Evolutionary conservation across 1,139 yeast species (phyloP), one percentile per base, ranked within the genome.

Genomic region (Yamadazyma songkhlaensis): DNA sequence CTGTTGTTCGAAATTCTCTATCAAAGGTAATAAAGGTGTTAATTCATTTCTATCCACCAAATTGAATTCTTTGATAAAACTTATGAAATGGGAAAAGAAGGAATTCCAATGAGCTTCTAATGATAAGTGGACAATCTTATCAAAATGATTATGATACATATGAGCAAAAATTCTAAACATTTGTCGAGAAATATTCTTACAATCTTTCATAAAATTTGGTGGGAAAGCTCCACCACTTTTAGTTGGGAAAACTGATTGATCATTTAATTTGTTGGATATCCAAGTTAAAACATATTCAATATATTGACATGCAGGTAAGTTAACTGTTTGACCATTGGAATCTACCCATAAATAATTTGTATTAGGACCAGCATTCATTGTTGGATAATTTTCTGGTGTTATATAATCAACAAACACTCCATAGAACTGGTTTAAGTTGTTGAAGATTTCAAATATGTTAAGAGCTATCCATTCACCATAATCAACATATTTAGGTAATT

Each of bases 71-170:
- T 84, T 84, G 12, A 84, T 79, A 54, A 92, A 86, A 40, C 95
- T 84, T 36, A 90, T 75, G 55, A 85, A 92, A 59, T 94, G 98
- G n/a, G 96, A 94, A 62, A 92, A 94, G 54, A 90, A 88, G 4
- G 97, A 89, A 61, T 94, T 92, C 96, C 96, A 92, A 59, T 94
- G 98, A 2, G 98, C 97, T 59, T 92, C 98, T 43, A 92, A 62
- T 3, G 95, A 83, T 45, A 94, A 66, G 59, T 92, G 97, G 22
- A 92, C 81, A 29, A 92, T 77, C 54, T 84, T 87, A 49, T 92
- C 98, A 60, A 89, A 92, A 60, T 92, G 98, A 57, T 89, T 88
- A 61, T 88, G 87, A 59, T 90, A 92, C 26, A 92, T 82, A 57
- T 90, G 96, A 9, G 98, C 98, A 66, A 92, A 90, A n/a, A 92